These are phyloP conservation scores for Mycena olivaceomarginata DNA, from an alignment of 768 basidiomycete species.

Conservation along the genomic window DNA sequence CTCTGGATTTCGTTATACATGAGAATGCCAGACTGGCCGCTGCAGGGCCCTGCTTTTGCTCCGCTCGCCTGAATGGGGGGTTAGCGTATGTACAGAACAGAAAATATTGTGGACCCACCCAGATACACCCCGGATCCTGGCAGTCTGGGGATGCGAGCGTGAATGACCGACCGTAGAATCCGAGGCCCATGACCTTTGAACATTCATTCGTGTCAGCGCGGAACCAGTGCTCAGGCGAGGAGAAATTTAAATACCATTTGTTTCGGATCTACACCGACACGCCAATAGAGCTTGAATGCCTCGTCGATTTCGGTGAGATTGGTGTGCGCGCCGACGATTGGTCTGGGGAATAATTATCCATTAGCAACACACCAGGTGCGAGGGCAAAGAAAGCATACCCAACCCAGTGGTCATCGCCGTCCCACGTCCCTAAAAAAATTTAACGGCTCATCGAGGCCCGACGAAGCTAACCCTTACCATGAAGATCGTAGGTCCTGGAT, in stretches of 20 bases:
- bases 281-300: conserved; percentile 45
- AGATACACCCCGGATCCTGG: too few relatives aligned
- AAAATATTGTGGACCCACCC: too few relatives aligned
- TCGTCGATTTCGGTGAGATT: conserved; percentile 50
- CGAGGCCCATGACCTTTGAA: conserved; percentile 44
- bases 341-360: not conserved
- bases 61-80: conserved; percentile 23
- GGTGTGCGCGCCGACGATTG: conserved; percentile 42
- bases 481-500: conserved; percentile 53
- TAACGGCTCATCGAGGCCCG: too few relatives aligned
- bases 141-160: too few relatives aligned
- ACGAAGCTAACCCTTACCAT: conserved; percentile 16
- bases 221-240: too few relatives aligned
- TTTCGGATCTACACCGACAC: conserved; percentile 24
- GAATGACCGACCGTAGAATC: conserved; percentile 44
- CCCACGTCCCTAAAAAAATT: conserved; percentile 45
- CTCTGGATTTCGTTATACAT: conserved; percentile 29
- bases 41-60: conserved; percentile 41
- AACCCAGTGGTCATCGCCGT: conserved; percentile 42
- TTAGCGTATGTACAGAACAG: too few relatives aligned
- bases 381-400: conserved; percentile 8
- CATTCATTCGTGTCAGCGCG: not conserved
- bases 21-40: conserved; percentile 13
- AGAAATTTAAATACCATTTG: conserved; percentile 37
- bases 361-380: too few relatives aligned